These are phyloP conservation scores for Biscogniauxia marginata DNA, from an alignment of 2,329 filamentous ascomycete genomes.

Conservation along the genomic window DNA sequence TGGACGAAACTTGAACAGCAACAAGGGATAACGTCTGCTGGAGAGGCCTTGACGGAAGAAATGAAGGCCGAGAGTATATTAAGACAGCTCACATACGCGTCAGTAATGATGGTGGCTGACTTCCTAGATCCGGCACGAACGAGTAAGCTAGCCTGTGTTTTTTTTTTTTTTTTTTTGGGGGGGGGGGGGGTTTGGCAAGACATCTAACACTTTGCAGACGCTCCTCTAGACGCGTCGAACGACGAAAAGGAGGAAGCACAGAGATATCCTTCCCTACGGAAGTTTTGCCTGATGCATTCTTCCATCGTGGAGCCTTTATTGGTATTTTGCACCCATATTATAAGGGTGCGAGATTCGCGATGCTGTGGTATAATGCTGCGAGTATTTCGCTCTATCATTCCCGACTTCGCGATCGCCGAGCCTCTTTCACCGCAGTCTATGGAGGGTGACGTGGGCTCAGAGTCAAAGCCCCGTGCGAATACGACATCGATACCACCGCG, in stretches of 20 bases:
- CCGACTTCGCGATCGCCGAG: conserved; percentile 59
- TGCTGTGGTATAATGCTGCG: conserved; percentile 84
- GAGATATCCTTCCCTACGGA: conserved; percentile 63
- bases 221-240: conserved; percentile 22
- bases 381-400: conserved; percentile 81
- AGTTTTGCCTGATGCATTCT: conserved; percentile 77
- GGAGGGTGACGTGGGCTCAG: conserved; percentile 2
- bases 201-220: conserved; percentile 14
- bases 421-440: conserved; percentile 2
- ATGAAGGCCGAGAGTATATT: conserved; percentile 98
- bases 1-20: conserved; percentile 75
- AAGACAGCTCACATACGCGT: conserved; percentile 86
- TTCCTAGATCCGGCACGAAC: conserved; percentile 74
- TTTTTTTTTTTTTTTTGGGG: too few relatives aligned
- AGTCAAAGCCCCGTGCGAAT: conserved; percentile 26
- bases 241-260: conserved; percentile 27
- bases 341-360: conserved; percentile 85
- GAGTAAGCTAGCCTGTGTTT: conserved; percentile 46
- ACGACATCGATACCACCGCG: conserved; percentile 49
- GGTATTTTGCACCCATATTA: conserved; percentile 85
- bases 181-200: too few relatives aligned
- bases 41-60: conserved; percentile 84
- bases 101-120: conserved; percentile 86
- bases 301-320: conserved; percentile 84
- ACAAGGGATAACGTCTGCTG: conserved; percentile 61